Conservation (phyloP, 2,329 filamentous ascomycete genomes). For the Cercospora nicotianae region DNA sequence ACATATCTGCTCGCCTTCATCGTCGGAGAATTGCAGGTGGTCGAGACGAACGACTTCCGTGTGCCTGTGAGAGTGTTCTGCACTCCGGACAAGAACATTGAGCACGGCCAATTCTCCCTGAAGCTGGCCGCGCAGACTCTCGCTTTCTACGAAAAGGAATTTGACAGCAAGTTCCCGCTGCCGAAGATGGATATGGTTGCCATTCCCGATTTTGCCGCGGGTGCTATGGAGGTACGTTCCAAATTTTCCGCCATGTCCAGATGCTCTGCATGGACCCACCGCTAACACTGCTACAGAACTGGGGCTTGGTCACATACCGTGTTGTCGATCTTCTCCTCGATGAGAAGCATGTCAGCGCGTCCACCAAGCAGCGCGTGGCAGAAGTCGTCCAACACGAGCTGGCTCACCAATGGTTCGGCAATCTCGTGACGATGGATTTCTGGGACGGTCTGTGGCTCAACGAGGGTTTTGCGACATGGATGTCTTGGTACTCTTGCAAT, state of each 20-base stretch:
- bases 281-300: conserved; percentile 84
- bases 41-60: conserved; percentile 88
- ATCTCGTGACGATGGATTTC: conserved; percentile 97
- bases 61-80: conserved; percentile 93
- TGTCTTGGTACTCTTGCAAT: conserved; percentile 94
- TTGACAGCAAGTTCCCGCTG: conserved; percentile 80
- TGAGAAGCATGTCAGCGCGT: conserved; percentile 85
- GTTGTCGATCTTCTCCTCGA: conserved; percentile 89
- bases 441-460: conserved; percentile 98
- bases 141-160: conserved; percentile 93
- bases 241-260: neutral
- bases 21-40: conserved; percentile 88
- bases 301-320: conserved; percentile 93
- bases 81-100: conserved; percentile 83
- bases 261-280: neutral
- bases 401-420: conserved; percentile 97
- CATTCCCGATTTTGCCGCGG: conserved; percentile 91
- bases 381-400: conserved; percentile 96
- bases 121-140: conserved; percentile 86
- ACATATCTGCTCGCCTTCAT: conserved; percentile 95
- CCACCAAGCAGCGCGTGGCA: conserved; percentile 87
- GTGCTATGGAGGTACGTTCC: conserved; percentile 39
- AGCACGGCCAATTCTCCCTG: conserved; percentile 86
- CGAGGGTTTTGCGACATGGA: conserved; percentile 87
- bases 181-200: conserved; percentile 97